Evolutionary conservation across 2,329 filamentous ascomycete genomes (phyloP), one percentile per base, ranked within the genome.

Genomic region (Colletotrichum horii): DNA sequence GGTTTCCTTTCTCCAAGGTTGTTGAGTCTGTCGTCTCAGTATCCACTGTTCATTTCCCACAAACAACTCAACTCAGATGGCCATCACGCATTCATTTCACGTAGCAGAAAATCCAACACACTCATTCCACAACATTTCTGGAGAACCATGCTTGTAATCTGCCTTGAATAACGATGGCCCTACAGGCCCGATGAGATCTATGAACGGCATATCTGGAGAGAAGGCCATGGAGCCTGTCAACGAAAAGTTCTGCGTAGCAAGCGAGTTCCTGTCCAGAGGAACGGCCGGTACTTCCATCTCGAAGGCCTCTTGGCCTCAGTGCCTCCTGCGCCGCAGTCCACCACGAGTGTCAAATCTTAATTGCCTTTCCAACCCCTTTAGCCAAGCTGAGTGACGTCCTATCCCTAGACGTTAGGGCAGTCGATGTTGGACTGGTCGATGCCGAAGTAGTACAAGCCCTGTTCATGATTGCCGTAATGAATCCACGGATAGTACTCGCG

Each of bases 171-270:
- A 43, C 38, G 38, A n/a, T 4, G 38, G 38, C 38, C 19, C 9
- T 48, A 48, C 9, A 12, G 38, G 19, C 38, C 38, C 19, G 5
- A 48, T 24, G 43, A 52, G 6, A 22, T 52, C 43, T 52, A 52
- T 52, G n/a, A 22, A 1, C n/a, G 14, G n/a, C 6, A 16, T 12
- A 1, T 22, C 2, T 52, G n/a, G 14, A 52, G 12, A 0, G 4
- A 22, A 22, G n/a, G 43, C n/a, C 11, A 24, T n/a, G 43, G 2
- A 24, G 1, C 0, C n/a, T n/a, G 9, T 4, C n/a, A 52, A 7
- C 43, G n/a, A n/a, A 3, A 52, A 52, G 1, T 7, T 52, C n/a
- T 52, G 43, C 11, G 43, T n/a, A 12, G 12, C 11, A 52, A 8
- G 43, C 43, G n/a, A 52, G 14, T 14, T 4, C 2, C 11, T 22